Evolutionary conservation across 2,329 filamentous ascomycete species (phyloP).

Genomic region (Talaromyces sp.): DNA sequence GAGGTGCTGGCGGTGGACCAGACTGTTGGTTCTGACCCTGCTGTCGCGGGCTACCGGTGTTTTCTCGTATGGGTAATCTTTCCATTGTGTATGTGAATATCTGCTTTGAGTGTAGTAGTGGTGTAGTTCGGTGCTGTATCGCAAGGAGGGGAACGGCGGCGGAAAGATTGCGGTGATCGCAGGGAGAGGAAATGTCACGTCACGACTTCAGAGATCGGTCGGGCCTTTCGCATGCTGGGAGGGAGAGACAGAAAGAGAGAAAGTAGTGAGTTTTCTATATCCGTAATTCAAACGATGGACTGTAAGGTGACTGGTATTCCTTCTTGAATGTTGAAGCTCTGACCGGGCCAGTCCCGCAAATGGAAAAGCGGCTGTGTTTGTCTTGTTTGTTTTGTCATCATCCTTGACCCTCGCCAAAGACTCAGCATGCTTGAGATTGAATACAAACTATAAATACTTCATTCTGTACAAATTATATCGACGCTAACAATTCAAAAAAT

Average conservation of each 20-base stretch:
- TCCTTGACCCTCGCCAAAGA: not conserved
- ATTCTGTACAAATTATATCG: not conserved
- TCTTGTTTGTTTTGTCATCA: constrained; percentile 21
- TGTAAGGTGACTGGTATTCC: not conserved
- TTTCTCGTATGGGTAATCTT: constrained; percentile 16
- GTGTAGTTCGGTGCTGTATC: not conserved
- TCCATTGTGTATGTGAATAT: constrained; percentile 6
- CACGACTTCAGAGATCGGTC: constrained; percentile 10
- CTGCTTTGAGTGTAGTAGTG: not conserved
- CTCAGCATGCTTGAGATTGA: not conserved
- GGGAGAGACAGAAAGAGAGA: not conserved
- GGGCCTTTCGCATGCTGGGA: constrained; percentile 21
- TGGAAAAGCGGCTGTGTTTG: constrained; percentile 19
- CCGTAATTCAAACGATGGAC: not conserved
- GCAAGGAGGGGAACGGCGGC: not conserved
- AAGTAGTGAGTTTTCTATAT: not conserved
- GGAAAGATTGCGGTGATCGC: not conserved
- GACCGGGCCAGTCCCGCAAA: constrained; percentile 4
- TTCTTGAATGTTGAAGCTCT: not conserved
- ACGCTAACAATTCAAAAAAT: not conserved
- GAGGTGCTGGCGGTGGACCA: constrained; percentile 27
- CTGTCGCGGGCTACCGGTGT: constrained; percentile 18
- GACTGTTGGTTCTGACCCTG: constrained; percentile 20
- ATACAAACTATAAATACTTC: not conserved
- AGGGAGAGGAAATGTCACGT: constrained; percentile 8